Conservation (phyloP, 164 flowering plant genomes). For the Saururus chinensis region DNA sequence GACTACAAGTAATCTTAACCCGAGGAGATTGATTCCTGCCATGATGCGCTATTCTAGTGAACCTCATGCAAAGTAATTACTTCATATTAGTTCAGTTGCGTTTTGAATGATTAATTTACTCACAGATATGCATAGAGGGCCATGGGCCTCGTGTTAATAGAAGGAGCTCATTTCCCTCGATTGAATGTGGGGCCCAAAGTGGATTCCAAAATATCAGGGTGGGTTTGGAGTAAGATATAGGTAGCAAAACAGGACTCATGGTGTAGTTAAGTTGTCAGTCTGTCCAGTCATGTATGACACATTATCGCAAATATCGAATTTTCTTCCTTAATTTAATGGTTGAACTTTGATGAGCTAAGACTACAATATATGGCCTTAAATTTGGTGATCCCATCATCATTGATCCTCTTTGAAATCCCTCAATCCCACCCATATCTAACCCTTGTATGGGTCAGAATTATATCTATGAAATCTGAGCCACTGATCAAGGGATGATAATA, state of each 20-base stretch:
- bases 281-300: too few relatives aligned
- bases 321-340: too few relatives aligned
- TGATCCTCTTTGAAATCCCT: neutral
- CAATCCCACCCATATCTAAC: neutral
- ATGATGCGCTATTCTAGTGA: constrained; percentile 99
- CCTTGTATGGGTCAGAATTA: neutral
- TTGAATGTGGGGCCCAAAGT: too few relatives aligned
- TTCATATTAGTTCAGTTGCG: neutral
- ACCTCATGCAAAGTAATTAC: constrained; percentile 92
- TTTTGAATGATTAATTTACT: neutral
- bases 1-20: constrained; percentile 67
- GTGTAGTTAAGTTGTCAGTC: too few relatives aligned
- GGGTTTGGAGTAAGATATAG: too few relatives aligned
- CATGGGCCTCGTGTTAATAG: neutral
- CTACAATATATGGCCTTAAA: too few relatives aligned
- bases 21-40: constrained; percentile 95
- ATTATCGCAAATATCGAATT: too few relatives aligned
- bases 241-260: too few relatives aligned
- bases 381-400: neutral
- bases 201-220: too few relatives aligned
- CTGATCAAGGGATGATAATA: neutral
- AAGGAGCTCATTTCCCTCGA: too few relatives aligned
- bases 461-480: too few relatives aligned
- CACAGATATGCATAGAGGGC: neutral
- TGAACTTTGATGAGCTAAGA: neutral